phyloP scores from a whole-genome alignment of 2,329 filamentous ascomycete species.

The Exophiala aquamarina region DNA sequence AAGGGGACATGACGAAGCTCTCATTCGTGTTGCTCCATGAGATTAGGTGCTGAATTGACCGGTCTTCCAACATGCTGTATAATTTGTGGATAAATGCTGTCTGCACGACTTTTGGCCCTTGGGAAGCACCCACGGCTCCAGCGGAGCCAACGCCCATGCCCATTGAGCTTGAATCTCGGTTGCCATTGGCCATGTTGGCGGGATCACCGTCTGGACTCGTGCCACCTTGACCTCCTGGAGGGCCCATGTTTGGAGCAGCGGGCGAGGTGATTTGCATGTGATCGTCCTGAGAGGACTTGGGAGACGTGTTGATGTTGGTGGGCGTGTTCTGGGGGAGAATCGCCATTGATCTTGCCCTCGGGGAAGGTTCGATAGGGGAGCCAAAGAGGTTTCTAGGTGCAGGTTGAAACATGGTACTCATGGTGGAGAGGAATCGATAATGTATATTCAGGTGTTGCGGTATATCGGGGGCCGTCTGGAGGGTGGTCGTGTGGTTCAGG shows the following conservation, averaged over 20 bases:
- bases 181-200: conserved; percentile 33
- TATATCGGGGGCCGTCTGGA: conserved; percentile 2
- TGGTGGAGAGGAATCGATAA: conserved; percentile 13
- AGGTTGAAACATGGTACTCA: conserved; percentile 29
- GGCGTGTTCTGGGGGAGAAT: conserved; percentile 21
- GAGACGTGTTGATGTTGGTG: conserved; percentile 18
- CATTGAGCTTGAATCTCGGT: conserved; percentile 26
- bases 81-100: conserved; percentile 99
- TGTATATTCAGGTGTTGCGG: background rate
- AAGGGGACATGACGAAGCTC: conserved; percentile 98
- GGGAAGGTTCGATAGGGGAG: conserved; percentile 18
- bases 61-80: conserved; percentile 98
- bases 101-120: conserved; percentile 96
- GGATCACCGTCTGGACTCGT: conserved; percentile 52
- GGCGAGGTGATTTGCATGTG: conserved; percentile 56
- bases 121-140: conserved; percentile 57
- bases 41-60: conserved; percentile 88
- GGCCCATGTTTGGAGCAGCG: conserved; percentile 48
- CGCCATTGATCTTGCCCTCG: conserved; percentile 24
- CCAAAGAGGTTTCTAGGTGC: conserved; percentile 27
- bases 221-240: conserved; percentile 39
- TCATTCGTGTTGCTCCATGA: conserved; percentile 93
- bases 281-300: conserved; percentile 41
- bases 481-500: conserved; percentile 20
- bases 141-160: conserved; percentile 16